Evolutionary conservation across 2,329 filamentous ascomycete genomes (phyloP).

Genomic region (Fusarium liriodendri): DNA sequence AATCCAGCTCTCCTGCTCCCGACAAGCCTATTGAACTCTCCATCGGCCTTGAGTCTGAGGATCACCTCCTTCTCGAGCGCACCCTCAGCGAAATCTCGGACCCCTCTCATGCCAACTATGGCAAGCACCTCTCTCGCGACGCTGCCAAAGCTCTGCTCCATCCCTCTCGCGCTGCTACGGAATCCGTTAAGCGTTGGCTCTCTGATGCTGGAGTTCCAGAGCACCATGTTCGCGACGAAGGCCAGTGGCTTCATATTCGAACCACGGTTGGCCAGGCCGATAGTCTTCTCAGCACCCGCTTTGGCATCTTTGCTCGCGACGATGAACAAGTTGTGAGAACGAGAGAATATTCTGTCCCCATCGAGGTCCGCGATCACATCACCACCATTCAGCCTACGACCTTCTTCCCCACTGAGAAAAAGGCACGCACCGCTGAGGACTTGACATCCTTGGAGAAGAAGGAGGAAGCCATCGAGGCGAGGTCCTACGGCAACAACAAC

Average conservation of each 20-base stretch:
- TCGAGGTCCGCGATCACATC: constrained; percentile 43
- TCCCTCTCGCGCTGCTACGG: constrained; percentile 53
- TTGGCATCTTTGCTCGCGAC: constrained; percentile 49
- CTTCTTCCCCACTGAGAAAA: constrained; percentile 32
- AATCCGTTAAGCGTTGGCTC: constrained; percentile 60
- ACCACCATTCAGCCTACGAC: constrained; percentile 64
- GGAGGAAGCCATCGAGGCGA: not conserved
- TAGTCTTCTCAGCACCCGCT: constrained; percentile 59
- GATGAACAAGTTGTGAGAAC: constrained; percentile 57
- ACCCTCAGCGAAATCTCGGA: constrained; percentile 61
- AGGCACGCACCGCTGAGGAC: not conserved
- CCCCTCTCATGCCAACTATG: constrained; percentile 59
- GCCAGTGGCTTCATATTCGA: constrained; percentile 55
- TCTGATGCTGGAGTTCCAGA: constrained; percentile 50
- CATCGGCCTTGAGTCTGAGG: constrained; percentile 44
- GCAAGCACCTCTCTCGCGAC: constrained; percentile 59
- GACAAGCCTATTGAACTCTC: constrained; percentile 43
- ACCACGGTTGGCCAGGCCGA: constrained; percentile 55
- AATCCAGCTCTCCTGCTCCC: constrained; percentile 24
- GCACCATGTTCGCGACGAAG: constrained; percentile 49
- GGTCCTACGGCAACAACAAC: not conserved
- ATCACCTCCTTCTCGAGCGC: constrained; percentile 51
- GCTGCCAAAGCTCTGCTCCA: constrained; percentile 62
- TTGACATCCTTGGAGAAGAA: not conserved
- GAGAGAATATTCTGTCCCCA: constrained; percentile 54